These are phyloP conservation scores for Pseudohalonectria lignicola DNA, from an alignment of 2,329 filamentous ascomycete genomes.

Conservation along the genomic window DNA sequence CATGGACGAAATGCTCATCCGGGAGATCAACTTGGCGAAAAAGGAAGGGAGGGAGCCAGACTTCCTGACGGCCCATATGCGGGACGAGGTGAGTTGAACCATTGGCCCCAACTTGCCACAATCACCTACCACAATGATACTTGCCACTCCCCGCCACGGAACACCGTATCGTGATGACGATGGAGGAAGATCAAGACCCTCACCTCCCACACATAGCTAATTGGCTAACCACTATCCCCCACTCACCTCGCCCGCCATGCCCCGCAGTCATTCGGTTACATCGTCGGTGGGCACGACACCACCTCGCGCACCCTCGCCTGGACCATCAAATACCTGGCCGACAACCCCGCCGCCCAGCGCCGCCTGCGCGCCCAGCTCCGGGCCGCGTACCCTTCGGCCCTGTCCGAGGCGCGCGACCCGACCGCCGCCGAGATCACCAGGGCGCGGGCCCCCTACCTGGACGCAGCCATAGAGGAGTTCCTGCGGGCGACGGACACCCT, in stretches of 20 bases:
- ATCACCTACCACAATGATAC: no score
- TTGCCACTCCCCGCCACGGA: no score
- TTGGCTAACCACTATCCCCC: no score
- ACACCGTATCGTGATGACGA: no score
- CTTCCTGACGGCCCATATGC: no score
- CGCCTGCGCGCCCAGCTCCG: conserved; percentile 14
- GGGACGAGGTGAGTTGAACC: no score
- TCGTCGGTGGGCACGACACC: conserved; percentile 17
- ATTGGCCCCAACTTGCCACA: no score
- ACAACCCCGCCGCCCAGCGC: conserved; percentile 13
- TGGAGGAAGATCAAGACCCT: no score
- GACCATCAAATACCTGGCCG: conserved; percentile 16
- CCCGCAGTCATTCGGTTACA: conserved; percentile 14
- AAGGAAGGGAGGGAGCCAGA: no score
- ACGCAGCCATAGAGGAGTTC: conserved; percentile 24
- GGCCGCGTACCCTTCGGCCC: conserved; percentile 7
- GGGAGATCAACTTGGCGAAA: conserved; percentile 19
- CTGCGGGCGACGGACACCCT: conserved; percentile 20
- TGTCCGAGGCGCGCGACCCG: conserved; percentile 10
- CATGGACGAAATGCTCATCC: conserved; percentile 20
- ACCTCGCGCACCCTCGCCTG: conserved; percentile 11
- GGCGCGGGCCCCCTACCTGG: conserved; percentile 20
- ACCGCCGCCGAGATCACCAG: conserved; percentile 13
- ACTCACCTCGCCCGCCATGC: no score
- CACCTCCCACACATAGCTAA: no score